These are phyloP conservation scores for Melampsora occidentalis DNA, from an alignment of 1,284 basidiomycete species.

Conservation along the genomic window DNA sequence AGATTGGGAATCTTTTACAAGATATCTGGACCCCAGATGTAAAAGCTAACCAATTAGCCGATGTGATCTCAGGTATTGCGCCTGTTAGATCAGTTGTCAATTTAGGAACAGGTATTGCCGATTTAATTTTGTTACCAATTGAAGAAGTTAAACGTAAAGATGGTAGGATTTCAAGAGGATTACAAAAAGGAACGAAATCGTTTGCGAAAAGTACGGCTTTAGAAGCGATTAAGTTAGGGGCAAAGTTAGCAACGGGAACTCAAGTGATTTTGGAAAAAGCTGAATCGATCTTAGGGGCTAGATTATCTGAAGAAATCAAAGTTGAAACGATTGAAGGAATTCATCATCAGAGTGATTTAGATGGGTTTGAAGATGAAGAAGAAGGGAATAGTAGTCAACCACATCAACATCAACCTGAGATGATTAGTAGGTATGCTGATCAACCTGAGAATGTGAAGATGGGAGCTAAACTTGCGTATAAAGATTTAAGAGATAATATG, in stretches of 20 bases:
- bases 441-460: constrained; percentile 80
- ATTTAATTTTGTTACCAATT: constrained; percentile 89
- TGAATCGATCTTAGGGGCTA: constrained; percentile 80
- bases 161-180: constrained; percentile 81
- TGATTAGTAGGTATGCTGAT: constrained; percentile 81
- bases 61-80: constrained; percentile 93
- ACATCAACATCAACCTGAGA: constrained; percentile 53
- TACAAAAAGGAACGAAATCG: constrained; percentile 88
- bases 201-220: constrained; percentile 91
- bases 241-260: constrained; percentile 88
- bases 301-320: constrained; percentile 48
- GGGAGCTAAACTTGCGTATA: constrained; percentile 85
- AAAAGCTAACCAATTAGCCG: constrained; percentile 93
- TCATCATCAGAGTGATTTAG: constrained; percentile 6
- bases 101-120: constrained; percentile 91
- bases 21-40: constrained; percentile 99
- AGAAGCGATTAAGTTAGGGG: constrained; percentile 93
- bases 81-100: constrained; percentile 94
- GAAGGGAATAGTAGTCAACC: constrained; percentile 11
- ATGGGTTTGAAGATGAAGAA: constrained; percentile 11
- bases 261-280: constrained; percentile 95
- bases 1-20: constrained; percentile 83
- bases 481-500: constrained; percentile 75
- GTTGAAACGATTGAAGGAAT: constrained; percentile 45
- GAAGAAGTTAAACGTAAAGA: constrained; percentile 94